Evolutionary conservation across 352 stramenopile species (phyloP).

Genomic region (Pilasporangium apinafurcum): DNA sequence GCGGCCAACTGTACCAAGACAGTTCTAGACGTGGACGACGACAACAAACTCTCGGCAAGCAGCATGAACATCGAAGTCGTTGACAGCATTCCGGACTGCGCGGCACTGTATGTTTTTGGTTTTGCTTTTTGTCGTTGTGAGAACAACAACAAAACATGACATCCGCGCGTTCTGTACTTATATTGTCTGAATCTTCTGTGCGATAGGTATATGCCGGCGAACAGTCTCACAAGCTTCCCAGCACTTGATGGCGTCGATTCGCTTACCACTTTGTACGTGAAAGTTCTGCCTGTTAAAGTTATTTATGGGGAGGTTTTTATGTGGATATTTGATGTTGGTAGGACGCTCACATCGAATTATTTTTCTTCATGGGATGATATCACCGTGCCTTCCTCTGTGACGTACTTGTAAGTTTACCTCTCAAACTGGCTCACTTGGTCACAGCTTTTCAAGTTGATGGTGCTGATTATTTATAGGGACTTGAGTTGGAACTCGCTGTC

Average conservation of each 20-base stretch:
- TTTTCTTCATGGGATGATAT: slow-evolving; percentile 39
- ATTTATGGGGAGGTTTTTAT: too few relatives aligned
- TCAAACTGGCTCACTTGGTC: not conserved
- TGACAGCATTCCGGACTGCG: slow-evolving; percentile 33
- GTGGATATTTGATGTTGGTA: slow-evolving; percentile 3
- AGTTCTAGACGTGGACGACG: slow-evolving; percentile 19
- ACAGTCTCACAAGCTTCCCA: slow-evolving; percentile 35
- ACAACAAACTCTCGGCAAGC: slow-evolving; percentile 26
- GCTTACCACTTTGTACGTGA: slow-evolving; percentile 35
- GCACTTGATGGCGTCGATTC: slow-evolving; percentile 14
- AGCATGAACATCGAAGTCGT: slow-evolving; percentile 41
- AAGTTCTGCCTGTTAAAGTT: too few relatives aligned
- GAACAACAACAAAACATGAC: too few relatives aligned
- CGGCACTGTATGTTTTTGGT: slow-evolving; percentile 22
- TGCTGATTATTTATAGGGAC: slow-evolving; percentile 11
- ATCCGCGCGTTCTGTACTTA: too few relatives aligned
- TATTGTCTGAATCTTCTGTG: slow-evolving; percentile 7
- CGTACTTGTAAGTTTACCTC: slow-evolving; percentile 21
- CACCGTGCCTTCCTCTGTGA: slow-evolving; percentile 26
- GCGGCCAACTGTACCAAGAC: slow-evolving; percentile 22
- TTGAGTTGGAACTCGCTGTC: slow-evolving; percentile 63
- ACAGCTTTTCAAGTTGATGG: not conserved
- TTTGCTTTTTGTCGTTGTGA: not conserved
- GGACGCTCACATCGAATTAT: slow-evolving; percentile 41
- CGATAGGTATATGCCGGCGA: slow-evolving; percentile 33